A percentile compares a stretch with the other conserved stretches of the same genome.
phyloP scores from a whole-genome alignment of 768 basidiomycete genomes.

The Mycena amicta region DNA sequence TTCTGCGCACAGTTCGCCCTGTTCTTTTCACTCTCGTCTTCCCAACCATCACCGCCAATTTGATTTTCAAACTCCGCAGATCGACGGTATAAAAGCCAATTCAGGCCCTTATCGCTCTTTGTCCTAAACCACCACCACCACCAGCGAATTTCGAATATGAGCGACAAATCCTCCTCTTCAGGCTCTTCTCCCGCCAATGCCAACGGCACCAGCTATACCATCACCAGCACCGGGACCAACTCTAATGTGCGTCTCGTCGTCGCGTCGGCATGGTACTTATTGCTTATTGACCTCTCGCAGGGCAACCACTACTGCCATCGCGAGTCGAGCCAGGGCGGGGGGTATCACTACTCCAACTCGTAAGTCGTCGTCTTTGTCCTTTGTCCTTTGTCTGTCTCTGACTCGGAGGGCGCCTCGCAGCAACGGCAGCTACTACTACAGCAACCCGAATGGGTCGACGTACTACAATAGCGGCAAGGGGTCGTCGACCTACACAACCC shows the following conservation, averaged over 20 bases:
- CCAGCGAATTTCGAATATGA: background rate
- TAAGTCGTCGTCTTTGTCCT: slow-evolving; percentile 28
- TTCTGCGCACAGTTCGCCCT: too few species aligned
- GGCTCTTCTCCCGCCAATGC: too few species aligned
- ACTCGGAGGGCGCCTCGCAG: too few species aligned
- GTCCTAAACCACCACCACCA: background rate
- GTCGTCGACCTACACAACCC: slow-evolving; percentile 51
- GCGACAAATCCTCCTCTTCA: slow-evolving; percentile 1
- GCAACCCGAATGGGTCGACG: slow-evolving; percentile 59
- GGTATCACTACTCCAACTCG: slow-evolving; percentile 68
- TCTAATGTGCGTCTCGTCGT: slow-evolving; percentile 39
- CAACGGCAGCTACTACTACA: slow-evolving; percentile 65
- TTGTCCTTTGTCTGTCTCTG: too few species aligned
- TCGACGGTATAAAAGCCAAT: background rate
- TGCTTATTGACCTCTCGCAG: slow-evolving; percentile 30
- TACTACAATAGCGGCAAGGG: slow-evolving; percentile 60
- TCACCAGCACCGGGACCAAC: slow-evolving; percentile 50
- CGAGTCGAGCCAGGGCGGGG: slow-evolving; percentile 43
- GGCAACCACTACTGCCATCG: slow-evolving; percentile 67
- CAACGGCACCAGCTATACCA: slow-evolving; percentile 5
- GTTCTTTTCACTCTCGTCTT: too few species aligned
- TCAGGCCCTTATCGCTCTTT: background rate
- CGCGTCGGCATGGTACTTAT: background rate
- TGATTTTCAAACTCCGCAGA: slow-evolving; percentile 1
- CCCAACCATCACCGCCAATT: too few species aligned